Evolutionary conservation across 495 filamentous ascomycete genomes (phyloP).

Genomic region (Xylaria castorea): DNA sequence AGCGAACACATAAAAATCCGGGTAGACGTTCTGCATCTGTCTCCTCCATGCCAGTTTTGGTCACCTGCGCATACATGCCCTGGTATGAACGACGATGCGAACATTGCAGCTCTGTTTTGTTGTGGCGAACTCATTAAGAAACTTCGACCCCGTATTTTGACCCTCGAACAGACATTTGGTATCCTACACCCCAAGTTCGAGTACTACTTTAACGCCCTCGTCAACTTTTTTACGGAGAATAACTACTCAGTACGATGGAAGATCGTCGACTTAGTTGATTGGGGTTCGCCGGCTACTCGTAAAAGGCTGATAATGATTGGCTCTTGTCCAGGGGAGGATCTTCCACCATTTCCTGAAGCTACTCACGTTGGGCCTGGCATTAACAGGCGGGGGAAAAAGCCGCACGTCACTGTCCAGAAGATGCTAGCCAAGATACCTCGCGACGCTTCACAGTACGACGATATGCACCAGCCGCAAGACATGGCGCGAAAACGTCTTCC

Average conservation of each 20-base stretch:
- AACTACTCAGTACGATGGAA: constrained; percentile 73
- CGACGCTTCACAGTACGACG: constrained; percentile 47
- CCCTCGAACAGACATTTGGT: constrained; percentile 85
- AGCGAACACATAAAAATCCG: constrained; percentile 29
- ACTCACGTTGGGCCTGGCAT: constrained; percentile 64
- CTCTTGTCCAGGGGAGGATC: constrained; percentile 74
- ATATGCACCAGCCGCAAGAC: constrained; percentile 46
- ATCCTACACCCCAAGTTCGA: constrained; percentile 56
- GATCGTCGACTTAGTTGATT: constrained; percentile 54
- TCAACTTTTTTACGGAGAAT: constrained; percentile 67
- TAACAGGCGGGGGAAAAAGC: constrained; percentile 52
- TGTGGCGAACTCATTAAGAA: constrained; percentile 64
- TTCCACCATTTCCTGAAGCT: constrained; percentile 71
- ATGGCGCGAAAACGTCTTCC: constrained; percentile 35
- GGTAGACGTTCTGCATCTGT: constrained; percentile 80
- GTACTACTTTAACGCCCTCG: constrained; percentile 64
- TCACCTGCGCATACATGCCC: constrained; percentile 75
- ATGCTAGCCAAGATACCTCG: constrained; percentile 47
- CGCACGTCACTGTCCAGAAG: constrained; percentile 39
- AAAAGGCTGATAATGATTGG: constrained; percentile 77
- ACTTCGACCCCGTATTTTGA: constrained; percentile 72
- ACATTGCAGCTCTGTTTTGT: constrained; percentile 73
- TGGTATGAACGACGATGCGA: constrained; percentile 72
- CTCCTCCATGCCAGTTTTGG: constrained; percentile 84
- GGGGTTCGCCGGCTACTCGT: constrained; percentile 51